Evolutionary conservation across 208 protist genomes (phyloP).

Genomic region (Plasmodiophora brassicae): DNA sequence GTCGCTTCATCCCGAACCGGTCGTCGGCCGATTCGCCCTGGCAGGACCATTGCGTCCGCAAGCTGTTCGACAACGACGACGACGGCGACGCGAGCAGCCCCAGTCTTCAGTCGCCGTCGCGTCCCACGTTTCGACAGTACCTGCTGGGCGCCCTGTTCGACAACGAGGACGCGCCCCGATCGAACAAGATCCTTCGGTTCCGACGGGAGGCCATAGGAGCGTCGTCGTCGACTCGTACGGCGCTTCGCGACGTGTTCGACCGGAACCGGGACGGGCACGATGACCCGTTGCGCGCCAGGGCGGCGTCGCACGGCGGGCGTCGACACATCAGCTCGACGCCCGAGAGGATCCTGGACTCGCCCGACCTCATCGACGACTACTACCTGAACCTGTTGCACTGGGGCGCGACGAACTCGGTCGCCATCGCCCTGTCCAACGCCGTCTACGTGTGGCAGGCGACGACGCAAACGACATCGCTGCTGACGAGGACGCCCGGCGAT

Average conservation of each 20-base stretch:
- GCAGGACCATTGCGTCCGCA: not conserved
- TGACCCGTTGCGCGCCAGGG: not conserved
- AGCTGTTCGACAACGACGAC: not conserved
- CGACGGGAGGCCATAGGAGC: not conserved
- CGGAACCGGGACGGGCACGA: not conserved
- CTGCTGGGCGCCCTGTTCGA: not conserved
- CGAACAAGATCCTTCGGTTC: not conserved
- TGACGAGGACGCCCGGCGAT: conserved; percentile 53
- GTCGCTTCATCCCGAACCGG: not conserved
- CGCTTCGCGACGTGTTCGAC: not conserved
- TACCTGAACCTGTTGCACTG: conserved; percentile 99
- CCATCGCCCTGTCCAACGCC: conserved; percentile 85
- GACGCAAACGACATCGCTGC: conserved; percentile 59
- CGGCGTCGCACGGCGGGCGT: not conserved
- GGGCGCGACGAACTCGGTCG: conserved; percentile 79
- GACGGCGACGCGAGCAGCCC: not conserved
- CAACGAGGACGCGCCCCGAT: not conserved
- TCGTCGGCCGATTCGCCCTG: not conserved
- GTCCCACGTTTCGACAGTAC: not conserved
- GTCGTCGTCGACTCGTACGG: not conserved
- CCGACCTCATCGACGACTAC: conserved; percentile 95
- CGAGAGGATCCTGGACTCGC: conserved; percentile 89
- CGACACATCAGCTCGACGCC: conserved; percentile 29
- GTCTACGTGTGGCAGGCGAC: conserved; percentile 97
- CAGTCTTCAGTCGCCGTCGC: not conserved